These are phyloP conservation scores for Vigna radiata DNA, from an alignment of 306 rosid species.

Conservation along the genomic window DNA sequence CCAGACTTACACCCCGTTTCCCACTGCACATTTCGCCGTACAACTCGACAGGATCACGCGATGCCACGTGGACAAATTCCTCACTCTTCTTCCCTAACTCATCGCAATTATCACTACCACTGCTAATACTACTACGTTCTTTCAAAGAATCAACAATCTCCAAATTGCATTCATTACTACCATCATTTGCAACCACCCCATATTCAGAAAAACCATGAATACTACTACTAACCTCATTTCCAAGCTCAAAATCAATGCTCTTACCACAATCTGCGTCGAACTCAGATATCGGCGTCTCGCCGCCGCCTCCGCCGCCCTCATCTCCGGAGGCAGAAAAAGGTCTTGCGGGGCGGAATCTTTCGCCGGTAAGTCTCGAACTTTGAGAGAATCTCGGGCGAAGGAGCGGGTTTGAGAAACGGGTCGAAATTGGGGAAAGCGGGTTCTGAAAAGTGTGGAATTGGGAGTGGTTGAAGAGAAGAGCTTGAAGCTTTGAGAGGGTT, in stretches of 20 bases:
- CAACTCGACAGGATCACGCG: conserved; percentile 63
- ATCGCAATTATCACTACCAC: not conserved
- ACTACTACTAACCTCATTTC: conserved; percentile 40
- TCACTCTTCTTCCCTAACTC: conserved; percentile 34
- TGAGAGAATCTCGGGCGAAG: conserved; percentile 12
- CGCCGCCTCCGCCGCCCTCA: conserved; percentile 21
- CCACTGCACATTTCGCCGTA: conserved; percentile 56
- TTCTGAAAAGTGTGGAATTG: conserved; percentile 33
- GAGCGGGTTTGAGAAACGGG: conserved; percentile 38
- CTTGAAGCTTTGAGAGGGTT: conserved; percentile 48
- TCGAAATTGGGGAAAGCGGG: conserved; percentile 47
- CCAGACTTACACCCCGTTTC: conserved; percentile 48
- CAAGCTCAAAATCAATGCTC: conserved; percentile 40
- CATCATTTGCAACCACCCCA: conserved; percentile 44
- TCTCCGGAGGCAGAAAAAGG: conserved; percentile 51
- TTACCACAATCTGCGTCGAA: conserved; percentile 63
- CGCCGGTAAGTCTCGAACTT: conserved; percentile 42
- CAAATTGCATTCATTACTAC: conserved; percentile 29
- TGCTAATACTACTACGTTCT: conserved; percentile 19
- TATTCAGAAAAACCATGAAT: conserved; percentile 37
- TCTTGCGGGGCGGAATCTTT: conserved; percentile 34
- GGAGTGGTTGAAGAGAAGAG: conserved; percentile 42
- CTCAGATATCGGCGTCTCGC: conserved; percentile 33
- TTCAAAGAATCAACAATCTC: conserved; percentile 46
- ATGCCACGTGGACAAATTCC: conserved; percentile 51